Conservation (phyloP, 2,329 filamentous ascomycete genomes). For the Penicillium hesseltinei region DNA sequence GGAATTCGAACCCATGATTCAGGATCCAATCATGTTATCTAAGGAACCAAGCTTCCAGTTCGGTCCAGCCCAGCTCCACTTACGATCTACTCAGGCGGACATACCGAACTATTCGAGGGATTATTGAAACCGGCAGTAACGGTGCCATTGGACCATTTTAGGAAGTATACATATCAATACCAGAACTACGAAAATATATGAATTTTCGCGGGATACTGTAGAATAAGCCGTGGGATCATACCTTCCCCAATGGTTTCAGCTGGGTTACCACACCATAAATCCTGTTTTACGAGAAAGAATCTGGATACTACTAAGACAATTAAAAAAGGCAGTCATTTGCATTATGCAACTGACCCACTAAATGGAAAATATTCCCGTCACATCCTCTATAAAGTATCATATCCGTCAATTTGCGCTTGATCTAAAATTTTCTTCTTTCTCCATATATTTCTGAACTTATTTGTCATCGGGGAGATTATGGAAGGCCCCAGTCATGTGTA, state of each 20-base stretch:
- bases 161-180: background rate
- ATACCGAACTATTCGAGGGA: background rate
- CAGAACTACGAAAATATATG: conserved; percentile 10
- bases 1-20: background rate
- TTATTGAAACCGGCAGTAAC: conserved; percentile 15
- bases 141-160: conserved; percentile 15
- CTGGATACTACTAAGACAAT: conserved; percentile 9
- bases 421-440: conserved; percentile 1
- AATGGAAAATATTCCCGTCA: background rate
- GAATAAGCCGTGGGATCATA: background rate
- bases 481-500: conserved; percentile 37
- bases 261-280: background rate
- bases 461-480: conserved; percentile 26
- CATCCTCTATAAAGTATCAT: conserved; percentile 22
- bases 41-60: background rate
- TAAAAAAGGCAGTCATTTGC: conserved; percentile 1
- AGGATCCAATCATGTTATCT: background rate
- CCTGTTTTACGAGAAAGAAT: conserved; percentile 3
- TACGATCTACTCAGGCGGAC: background rate
- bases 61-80: background rate
- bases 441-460: conserved; percentile 9
- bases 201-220: background rate
- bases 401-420: conserved; percentile 5
- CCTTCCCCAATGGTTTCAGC: background rate
- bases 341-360: conserved; percentile 10